Evolutionary conservation across 1,139 yeast genomes (phyloP), one percentile per base, ranked within the genome.

Genomic region (Scheffersomyces segobiensis): DNA sequence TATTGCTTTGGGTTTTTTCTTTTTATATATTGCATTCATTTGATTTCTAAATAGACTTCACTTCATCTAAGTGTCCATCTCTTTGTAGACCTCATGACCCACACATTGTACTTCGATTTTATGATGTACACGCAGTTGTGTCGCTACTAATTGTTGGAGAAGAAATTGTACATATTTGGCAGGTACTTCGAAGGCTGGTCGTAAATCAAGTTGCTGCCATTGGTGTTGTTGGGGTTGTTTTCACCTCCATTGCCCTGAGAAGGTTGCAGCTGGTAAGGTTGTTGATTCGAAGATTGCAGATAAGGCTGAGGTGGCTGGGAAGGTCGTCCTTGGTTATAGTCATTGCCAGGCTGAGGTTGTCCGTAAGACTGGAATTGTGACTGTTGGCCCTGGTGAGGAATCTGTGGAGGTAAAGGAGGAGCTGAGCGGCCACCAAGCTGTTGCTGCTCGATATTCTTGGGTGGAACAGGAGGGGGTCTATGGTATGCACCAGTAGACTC

Each of bases 161-260:
- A 80, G 59, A 76, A 79, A 61, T 78, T 75, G 62, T 81, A 81
- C 83, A 80, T 80, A 60, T 78, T 73, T 1, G 85, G 83, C 62
- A 78, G 78, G 64, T 81, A 81, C 1, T 80, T 77, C 0, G 84
- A 80, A 1, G 85, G 85, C 57, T 81, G 81, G 62, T 79, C 78
- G 68, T 81, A 81, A 57, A 81, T 81, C 59, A 79, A 68, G 46
- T 67, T 70, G 24, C 51, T 50, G 53, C 59, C 50, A 48, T 59
- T 49, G 8, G 19, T 51, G 49, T 22, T 54, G 52, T 26, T 56
- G 63, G 21, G 60, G 53, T 53, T 56, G 17, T 32, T 32, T 32
- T 7, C 26, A 7, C 42, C 42, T 2, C 42, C 42, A 8, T 10
- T 32, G 42, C 42, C 42, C 42, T 32, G 42, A 10, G 42, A 32